Base-by-base conservation (phyloP, 352 stramenopile species). In the Paralagenidium karlingii region DNA sequence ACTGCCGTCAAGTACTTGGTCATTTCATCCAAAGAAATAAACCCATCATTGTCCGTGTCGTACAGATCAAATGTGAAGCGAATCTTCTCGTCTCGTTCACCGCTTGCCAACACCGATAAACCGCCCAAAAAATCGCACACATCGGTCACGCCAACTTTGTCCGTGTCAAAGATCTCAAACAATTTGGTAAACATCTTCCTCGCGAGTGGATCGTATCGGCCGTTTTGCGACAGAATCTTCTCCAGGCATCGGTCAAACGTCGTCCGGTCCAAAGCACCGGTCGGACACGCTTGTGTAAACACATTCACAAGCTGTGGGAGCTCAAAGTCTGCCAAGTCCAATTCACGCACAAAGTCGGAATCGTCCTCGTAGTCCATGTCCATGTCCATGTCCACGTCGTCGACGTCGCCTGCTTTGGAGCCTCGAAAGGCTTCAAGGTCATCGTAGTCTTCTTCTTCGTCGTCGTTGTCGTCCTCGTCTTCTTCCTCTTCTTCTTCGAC, bases 61-160 rank as follows among this genome's bases (percentile, higher is more conserved):
- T 86, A 94, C 8, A 95, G 60, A 33, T 90, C 73, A 49, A 94
- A 94, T 16, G 66, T 86, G 13, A 77, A 53, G 3, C 58, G 64
- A 36, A 92, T 84, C 49, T 91, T 91, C 41, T 94, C 74, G 26
- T 90, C 74, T 11, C 70, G 69, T 16, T 88, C 73, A 18, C 82
- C 82, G 18, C 58, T 74, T 3, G 68, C 71, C 34, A 94, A 85
- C 24, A 93, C 71, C 5, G 76, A 88, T 5, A 94, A 51, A 12
- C 80, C 82, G 8, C 70, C 74, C 1, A 92, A 51, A 32, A 94
- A 91, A 36, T 85, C 75, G 0, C 63, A 58, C 21, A 91, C 73
- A 40, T 94, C 76, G 25, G 89, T 68, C 18, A 87, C 59, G 21
- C 78, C 76, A 19, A 51, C 36, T 26, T 55, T 68, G 33, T 75